Conservation (phyloP, 768 basidiomycete genomes). For the Mycena rebaudengoi region DNA sequence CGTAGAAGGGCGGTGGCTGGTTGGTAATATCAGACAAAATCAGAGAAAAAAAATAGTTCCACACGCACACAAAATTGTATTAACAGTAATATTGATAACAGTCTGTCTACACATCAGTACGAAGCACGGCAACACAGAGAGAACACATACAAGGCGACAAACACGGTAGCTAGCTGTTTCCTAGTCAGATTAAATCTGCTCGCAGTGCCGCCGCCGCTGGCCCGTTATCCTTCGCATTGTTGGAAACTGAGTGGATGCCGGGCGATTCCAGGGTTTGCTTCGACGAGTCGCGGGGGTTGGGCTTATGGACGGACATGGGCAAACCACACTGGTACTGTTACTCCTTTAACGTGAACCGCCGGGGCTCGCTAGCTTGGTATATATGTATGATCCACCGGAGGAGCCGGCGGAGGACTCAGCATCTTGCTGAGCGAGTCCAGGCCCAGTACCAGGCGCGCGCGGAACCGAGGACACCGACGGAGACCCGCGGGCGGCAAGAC, state of each 20-base stretch:
- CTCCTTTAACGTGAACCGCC: too few species aligned
- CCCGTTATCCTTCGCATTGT: not conserved
- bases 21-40: too few species aligned
- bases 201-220: not conserved
- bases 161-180: not conserved
- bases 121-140: not conserved
- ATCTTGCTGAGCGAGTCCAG: too few species aligned
- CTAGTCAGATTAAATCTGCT: not conserved
- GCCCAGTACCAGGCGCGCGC: too few species aligned
- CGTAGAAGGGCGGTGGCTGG: conserved; percentile 14
- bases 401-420: too few species aligned
- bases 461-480: too few species aligned
- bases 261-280: not conserved
- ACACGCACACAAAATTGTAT: conserved; percentile 6
- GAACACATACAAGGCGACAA: not conserved
- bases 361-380: too few species aligned
- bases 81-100: conserved; percentile 7
- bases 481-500: too few species aligned
- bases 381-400: too few species aligned
- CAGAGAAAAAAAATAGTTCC: too few species aligned
- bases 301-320: not conserved
- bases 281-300: not conserved
- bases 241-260: not conserved
- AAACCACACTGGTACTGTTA: too few species aligned
- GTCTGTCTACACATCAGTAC: not conserved